A percentile compares a stretch with the other conserved stretches of the same genome.
Evolutionary conservation across 2,329 filamentous ascomycete species (phyloP).

Genomic region (Metarhizium rileyi): DNA sequence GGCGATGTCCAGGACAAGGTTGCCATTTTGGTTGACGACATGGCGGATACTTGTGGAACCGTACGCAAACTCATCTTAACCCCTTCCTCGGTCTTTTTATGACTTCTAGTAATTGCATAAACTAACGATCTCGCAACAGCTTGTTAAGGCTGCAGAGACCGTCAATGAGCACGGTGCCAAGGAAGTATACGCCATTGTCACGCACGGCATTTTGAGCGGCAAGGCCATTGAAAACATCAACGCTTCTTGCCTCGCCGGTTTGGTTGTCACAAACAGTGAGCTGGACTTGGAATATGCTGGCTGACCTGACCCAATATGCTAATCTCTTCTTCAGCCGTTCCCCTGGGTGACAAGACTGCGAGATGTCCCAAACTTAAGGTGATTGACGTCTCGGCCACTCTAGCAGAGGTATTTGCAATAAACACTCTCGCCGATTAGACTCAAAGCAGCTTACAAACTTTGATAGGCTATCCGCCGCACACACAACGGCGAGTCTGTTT

Average conservation of each 20-base stretch:
- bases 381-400: slow-evolving; percentile 82
- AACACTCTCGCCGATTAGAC: not conserved
- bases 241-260: slow-evolving; percentile 60
- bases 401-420: slow-evolving; percentile 42
- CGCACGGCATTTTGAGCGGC: slow-evolving; percentile 83
- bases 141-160: slow-evolving; percentile 76
- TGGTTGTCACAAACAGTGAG: slow-evolving; percentile 79
- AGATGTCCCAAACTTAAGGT: slow-evolving; percentile 73
- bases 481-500: slow-evolving; percentile 56
- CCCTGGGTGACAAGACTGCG: slow-evolving; percentile 66
- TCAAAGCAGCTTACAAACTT: slow-evolving; percentile 4
- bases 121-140: slow-evolving; percentile 17
- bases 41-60: slow-evolving; percentile 93
- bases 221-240: slow-evolving; percentile 83
- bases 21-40: slow-evolving; percentile 94
- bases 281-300: slow-evolving; percentile 8
- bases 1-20: slow-evolving; percentile 86
- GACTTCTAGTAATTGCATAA: not conserved
- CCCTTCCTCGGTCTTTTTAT: not conserved
- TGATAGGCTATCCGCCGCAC: slow-evolving; percentile 55
- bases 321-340: slow-evolving; percentile 23
- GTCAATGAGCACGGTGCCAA: slow-evolving; percentile 79
- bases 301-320: slow-evolving; percentile 9
- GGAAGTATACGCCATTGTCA: slow-evolving; percentile 89
- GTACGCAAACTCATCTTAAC: slow-evolving; percentile 15